These are phyloP conservation scores for Erucastrum elatum DNA, from an alignment of 345 rosid species.

Conservation along the genomic window DNA sequence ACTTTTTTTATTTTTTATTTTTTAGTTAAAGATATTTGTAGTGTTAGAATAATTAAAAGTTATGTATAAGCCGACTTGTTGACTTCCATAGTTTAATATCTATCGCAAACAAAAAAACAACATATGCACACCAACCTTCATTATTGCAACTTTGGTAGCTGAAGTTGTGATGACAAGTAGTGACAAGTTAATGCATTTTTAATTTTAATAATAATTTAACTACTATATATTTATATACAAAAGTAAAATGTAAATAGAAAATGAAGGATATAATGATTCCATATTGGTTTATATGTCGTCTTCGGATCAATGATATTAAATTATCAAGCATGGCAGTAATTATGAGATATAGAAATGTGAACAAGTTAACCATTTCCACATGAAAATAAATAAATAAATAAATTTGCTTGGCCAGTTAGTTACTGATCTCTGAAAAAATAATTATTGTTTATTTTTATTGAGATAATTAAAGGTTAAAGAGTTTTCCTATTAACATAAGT, in stretches of 20 bases:
- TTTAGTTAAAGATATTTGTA: not conserved
- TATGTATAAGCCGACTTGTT: constrained; percentile 31
- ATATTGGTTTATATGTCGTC: constrained; percentile 67
- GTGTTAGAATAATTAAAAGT: not conserved
- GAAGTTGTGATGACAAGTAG: constrained; percentile 57
- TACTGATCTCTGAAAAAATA: not conserved
- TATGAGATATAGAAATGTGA: constrained; percentile 44
- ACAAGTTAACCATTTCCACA: constrained; percentile 9
- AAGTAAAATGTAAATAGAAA: constrained; percentile 1
- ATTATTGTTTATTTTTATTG: not conserved
- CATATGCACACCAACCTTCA: constrained; percentile 47
- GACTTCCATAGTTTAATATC: constrained; percentile 49
- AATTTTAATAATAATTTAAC: constrained; percentile 39
- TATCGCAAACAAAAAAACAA: constrained; percentile 37
- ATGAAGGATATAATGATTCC: constrained; percentile 45
- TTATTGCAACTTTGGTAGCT: constrained; percentile 44
- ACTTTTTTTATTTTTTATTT: no score
- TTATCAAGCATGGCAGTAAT: constrained; percentile 53
- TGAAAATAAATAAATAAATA: not conserved
- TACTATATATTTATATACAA: not conserved
- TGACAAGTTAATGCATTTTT: constrained; percentile 41
- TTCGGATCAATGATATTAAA: constrained; percentile 46
- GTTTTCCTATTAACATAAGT: no score
- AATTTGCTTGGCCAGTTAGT: not conserved
- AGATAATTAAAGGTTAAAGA: no score